Evolutionary conservation across 1,284 basidiomycete genomes (phyloP).

Genomic region (Anthracocystis panici-leucophaei): DNA sequence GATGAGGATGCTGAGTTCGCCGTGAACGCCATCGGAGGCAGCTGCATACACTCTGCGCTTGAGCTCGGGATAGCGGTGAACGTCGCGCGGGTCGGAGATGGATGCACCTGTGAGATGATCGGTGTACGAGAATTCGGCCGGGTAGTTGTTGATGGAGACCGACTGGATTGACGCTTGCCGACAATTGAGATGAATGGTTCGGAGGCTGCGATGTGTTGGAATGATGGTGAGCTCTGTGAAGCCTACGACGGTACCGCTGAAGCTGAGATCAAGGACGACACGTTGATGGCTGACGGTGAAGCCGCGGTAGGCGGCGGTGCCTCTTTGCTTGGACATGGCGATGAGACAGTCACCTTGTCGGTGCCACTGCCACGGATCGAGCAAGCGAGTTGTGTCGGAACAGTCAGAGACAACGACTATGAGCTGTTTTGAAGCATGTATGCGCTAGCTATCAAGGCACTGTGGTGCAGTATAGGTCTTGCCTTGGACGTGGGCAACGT

Average conservation of each 20-base stretch:
- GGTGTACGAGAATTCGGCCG: constrained; percentile 79
- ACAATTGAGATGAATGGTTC: constrained; percentile 84
- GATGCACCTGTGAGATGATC: constrained; percentile 81
- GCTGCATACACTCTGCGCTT: constrained; percentile 93
- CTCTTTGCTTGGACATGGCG: constrained; percentile 44
- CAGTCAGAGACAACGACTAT: not conserved
- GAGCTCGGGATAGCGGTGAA: constrained; percentile 89
- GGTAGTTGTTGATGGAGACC: constrained; percentile 74
- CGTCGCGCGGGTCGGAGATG: constrained; percentile 77
- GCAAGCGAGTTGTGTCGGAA: not conserved
- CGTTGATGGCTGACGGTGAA: constrained; percentile 78
- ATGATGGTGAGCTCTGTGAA: constrained; percentile 90
- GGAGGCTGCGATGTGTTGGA: constrained; percentile 80
- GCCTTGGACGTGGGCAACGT: not conserved
- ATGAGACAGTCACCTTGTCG: not conserved
- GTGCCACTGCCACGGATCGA: not conserved
- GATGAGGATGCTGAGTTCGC: constrained; percentile 90
- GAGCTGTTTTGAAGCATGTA: constrained; percentile 9
- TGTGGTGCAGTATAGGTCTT: not conserved
- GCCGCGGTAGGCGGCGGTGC: constrained; percentile 54
- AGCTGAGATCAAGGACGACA: constrained; percentile 88
- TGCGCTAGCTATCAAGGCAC: not conserved
- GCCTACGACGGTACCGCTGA: constrained; percentile 73
- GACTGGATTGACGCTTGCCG: constrained; percentile 84
- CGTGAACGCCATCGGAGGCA: constrained; percentile 88